Conservation (phyloP, 768 basidiomycete genomes). For the Amanita rubescens region DNA sequence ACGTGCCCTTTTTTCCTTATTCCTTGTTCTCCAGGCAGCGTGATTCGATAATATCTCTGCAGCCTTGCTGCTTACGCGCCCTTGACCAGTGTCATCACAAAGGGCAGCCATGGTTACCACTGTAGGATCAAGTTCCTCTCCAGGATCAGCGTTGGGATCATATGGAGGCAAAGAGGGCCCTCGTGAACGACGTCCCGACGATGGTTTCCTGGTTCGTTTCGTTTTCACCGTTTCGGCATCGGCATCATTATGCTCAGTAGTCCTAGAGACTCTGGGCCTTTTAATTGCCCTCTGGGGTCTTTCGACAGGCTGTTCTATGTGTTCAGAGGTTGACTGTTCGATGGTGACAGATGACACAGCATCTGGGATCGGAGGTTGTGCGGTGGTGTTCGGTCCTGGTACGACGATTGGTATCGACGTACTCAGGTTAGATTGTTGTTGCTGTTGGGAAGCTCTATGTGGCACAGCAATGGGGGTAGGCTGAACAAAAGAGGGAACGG, state of each 20-base stretch:
- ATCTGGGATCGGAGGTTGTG: background rate
- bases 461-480: background rate
- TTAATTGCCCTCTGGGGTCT: conserved; percentile 9
- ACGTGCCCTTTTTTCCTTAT: conserved; percentile 55
- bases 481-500: background rate
- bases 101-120: conserved; percentile 75
- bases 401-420: background rate
- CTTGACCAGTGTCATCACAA: conserved; percentile 72
- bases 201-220: conserved; percentile 21
- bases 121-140: conserved; percentile 78
- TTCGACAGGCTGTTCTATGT: background rate
- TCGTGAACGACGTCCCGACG: conserved; percentile 28
- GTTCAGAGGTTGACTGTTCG: background rate
- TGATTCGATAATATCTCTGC: conserved; percentile 65
- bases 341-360: background rate
- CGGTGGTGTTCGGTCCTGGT: background rate
- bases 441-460: background rate
- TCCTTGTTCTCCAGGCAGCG: conserved; percentile 62
- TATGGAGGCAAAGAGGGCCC: conserved; percentile 48
- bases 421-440: background rate
- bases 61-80: conserved; percentile 73
- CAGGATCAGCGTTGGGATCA: conserved; percentile 54
- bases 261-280: conserved; percentile 14
- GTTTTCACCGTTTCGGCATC: conserved; percentile 11
- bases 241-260: conserved; percentile 9